Base-by-base conservation (phyloP, 768 basidiomycete species). In the Suillus luteus region DNA sequence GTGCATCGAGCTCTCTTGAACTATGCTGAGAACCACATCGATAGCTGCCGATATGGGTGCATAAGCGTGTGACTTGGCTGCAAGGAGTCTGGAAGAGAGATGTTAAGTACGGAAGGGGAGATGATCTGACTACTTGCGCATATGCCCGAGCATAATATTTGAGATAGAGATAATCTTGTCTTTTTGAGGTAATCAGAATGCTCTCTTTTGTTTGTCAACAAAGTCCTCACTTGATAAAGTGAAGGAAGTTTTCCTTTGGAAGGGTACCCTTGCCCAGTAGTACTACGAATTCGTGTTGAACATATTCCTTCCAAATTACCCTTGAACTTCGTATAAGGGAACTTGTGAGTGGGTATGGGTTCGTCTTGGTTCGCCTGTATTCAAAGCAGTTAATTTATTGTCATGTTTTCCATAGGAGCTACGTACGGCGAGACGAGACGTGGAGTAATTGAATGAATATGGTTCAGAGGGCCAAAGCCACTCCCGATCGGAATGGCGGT, bases 111-210 rank as follows among this genome's bases (percentile, higher is more conserved):
- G 10, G 14, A 46, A 17, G 9, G 0, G 35, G 40, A n/a, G 27
- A 41, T 27, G 54, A 41, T 37, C 5, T 19, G 7, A 54, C 40
- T 35, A 74, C 82, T 52, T 69, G 90, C 89, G 83, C 86, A 62
- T 93, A 87, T n/a, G 90, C 90, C 24, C 93, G 84, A 1, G 90
- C 86, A 69, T 96, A 96, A 74, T 95, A 94, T 68, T 86, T 89
- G 54, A 92, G 79, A 74, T 91, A 93, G 48, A 83, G 81, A 71
- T 93, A 93, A 70, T 94, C 93, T 68, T 95, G 93, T 68, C 91
- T 92, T 66, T 66, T 38, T 24, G 38, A 15, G 24, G 27, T 37
- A 38, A 41, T 31, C 35, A 37, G 44, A 60, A 5, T 59, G 24
- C n/a, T 33, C 15, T 27, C 31, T 37, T n/a, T 15, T 19, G 6